phyloP scores from a whole-genome alignment of 352 stramenopile species.

The Pythium guiyangense region DNA sequence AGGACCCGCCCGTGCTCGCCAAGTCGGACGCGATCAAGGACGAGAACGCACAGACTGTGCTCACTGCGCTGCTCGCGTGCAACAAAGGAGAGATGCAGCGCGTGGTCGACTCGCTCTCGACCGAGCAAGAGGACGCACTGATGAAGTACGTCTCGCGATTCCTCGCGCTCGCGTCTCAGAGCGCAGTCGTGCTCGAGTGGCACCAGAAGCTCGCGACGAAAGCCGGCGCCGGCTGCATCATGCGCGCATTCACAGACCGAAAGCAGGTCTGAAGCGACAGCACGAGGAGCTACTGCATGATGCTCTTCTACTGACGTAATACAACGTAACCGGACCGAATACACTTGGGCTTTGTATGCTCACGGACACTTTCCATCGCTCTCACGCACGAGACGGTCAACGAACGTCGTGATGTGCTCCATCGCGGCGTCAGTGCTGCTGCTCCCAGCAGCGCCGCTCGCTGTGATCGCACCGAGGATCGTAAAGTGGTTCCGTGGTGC shows the following conservation, averaged over 20 bases:
- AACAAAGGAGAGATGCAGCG: conserved; percentile 88
- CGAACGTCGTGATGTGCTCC: conserved; percentile 40
- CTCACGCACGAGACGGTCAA: conserved; percentile 15
- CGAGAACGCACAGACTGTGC: conserved; percentile 77
- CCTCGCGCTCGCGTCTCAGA: conserved; percentile 67
- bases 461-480: conserved; percentile 57
- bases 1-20: conserved; percentile 63
- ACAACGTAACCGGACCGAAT: background rate
- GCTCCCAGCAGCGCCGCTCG: conserved; percentile 2
- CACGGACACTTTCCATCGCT: background rate
- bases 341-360: background rate
- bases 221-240: conserved; percentile 83
- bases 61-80: conserved; percentile 67
- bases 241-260: conserved; percentile 84
- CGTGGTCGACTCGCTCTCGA: conserved; percentile 65
- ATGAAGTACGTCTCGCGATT: conserved; percentile 91
- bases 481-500: conserved; percentile 67
- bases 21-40: conserved; percentile 64
- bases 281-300: background rate
- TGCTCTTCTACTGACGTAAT: background rate
- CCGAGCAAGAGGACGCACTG: conserved; percentile 69
- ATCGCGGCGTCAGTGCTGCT: conserved; percentile 27
- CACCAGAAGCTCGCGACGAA: conserved; percentile 84
- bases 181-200: conserved; percentile 83
- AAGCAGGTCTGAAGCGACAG: conserved; percentile 70